Evolutionary conservation across 2,329 filamentous ascomycete species (phyloP).

Genomic region (Aspergillus pseudotamarii): DNA sequence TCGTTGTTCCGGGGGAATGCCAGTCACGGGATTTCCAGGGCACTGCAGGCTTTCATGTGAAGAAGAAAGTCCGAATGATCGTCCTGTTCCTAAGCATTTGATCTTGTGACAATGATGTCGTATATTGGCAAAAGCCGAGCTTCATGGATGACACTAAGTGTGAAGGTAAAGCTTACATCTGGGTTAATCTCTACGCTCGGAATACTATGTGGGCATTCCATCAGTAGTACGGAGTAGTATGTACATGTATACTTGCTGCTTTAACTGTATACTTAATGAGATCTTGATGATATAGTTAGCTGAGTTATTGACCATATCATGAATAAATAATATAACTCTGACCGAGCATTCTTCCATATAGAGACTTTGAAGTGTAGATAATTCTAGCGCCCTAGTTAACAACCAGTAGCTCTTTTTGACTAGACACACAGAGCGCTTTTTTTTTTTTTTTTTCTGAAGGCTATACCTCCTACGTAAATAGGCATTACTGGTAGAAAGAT

Average conservation of each 20-base stretch:
- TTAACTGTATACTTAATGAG: too few species aligned
- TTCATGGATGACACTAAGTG: background rate
- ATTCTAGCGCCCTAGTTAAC: too few species aligned
- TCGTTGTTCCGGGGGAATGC: constrained; percentile 23
- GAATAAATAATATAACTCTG: background rate
- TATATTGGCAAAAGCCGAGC: background rate
- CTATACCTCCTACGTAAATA: background rate
- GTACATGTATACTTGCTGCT: background rate
- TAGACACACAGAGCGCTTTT: too few species aligned
- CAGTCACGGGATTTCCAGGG: constrained; percentile 29
- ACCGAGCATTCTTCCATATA: background rate
- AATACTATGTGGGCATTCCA: background rate
- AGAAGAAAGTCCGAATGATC: constrained; percentile 15
- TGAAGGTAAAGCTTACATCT: background rate
- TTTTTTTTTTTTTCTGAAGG: too few species aligned
- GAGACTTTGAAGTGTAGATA: too few species aligned
- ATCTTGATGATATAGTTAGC: too few species aligned
- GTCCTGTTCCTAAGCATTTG: constrained; percentile 12
- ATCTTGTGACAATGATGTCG: constrained; percentile 1
- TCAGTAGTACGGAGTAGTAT: background rate
- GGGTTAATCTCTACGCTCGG: background rate
- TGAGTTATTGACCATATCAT: too few species aligned
- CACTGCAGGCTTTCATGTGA: constrained; percentile 26
- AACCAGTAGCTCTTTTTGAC: too few species aligned
- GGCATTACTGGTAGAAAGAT: background rate